These are phyloP conservation scores for Metschnikowia hibisci DNA, from an alignment of 805 yeast genomes.

Conservation along the genomic window DNA sequence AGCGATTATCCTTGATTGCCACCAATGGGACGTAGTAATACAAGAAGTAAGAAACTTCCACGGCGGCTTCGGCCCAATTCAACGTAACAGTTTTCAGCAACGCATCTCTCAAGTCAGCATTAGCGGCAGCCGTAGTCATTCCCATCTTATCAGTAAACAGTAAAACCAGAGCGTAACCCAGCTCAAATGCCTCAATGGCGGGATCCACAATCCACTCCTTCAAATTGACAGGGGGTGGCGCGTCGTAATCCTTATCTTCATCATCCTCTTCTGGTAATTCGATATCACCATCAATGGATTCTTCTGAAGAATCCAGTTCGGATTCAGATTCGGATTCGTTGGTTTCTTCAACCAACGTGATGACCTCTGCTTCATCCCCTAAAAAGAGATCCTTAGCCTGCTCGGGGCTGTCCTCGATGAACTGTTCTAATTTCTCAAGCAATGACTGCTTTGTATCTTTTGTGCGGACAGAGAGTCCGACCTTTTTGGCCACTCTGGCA, in stretches of 20 bases:
- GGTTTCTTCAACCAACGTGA: conserved; percentile 32
- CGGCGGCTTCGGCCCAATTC: conserved; percentile 29
- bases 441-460: conserved; percentile 42
- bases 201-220: conserved; percentile 39
- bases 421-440: conserved; percentile 34
- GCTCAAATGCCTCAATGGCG: conserved; percentile 29
- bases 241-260: conserved; percentile 34
- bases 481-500: conserved; percentile 31
- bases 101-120: conserved; percentile 37
- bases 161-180: conserved; percentile 21
- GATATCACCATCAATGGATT: conserved; percentile 28
- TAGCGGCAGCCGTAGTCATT: conserved; percentile 31
- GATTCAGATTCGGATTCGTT: conserved; percentile 21
- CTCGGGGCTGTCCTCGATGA: conserved; percentile 26
- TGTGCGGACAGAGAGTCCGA: conserved; percentile 30
- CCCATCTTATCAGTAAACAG: conserved; percentile 35
- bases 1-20: conserved; percentile 31
- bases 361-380: conserved; percentile 31
- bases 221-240: conserved; percentile 38
- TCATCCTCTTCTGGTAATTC: conserved; percentile 31
- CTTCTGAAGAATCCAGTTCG: conserved; percentile 22
- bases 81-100: conserved; percentile 36
- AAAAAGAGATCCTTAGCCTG: conserved; percentile 22
- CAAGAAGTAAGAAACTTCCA: conserved; percentile 31
- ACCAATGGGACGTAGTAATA: conserved; percentile 35